Evolutionary conservation across 2,329 filamentous ascomycete genomes (phyloP), one percentile per base, ranked within the genome.

Genomic region (Penicillium sclerotiorum): DNA sequence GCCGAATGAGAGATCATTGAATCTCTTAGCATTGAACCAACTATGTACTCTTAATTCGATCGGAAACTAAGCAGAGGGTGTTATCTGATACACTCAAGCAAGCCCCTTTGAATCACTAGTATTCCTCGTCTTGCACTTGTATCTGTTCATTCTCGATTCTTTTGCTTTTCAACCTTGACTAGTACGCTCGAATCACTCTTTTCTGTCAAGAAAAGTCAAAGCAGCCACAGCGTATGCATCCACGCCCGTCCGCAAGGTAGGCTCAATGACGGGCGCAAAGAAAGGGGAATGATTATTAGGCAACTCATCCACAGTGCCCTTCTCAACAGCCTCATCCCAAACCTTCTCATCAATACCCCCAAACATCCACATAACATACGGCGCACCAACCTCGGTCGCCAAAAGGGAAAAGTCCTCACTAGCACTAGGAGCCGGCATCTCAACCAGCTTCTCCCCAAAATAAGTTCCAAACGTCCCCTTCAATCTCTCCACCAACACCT

Each of bases 331-430:
- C 50, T 74, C 66, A 58, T 83, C 78, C 73, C 76, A 84, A 5
- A 68, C 53, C 50, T 73, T 66, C 1, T 68, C 63, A 48, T 80
- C 77, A 9, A 74, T 72, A 0, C 81, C 80, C 1, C 82, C 82
- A 63, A 79, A 83, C 56, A 76, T 68, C 69, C 79, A 84, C 62
- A 82, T 83, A 37, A 73, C 74, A 58, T 74, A 77, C 8, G 81
- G 81, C 40, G 68, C 69, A 2, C 73, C 73, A 39, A 78, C 74
- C 25, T 69, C 69, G 0, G 75, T 79, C 1, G 79, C 82, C 33
- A 86, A 60, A 33, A 80, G 74, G 0, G 75, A 71, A 56, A 85
- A 84, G 55, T 86, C 83, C 59, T 86, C 83, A 47, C 76, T 80
- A 0, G 74, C 78, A 3, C 71, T 66, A 0, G 78, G 56, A 0